A percentile compares a stretch with the other conserved stretches of the same genome.
These are phyloP conservation scores for Tolypocladium paradoxum DNA, from an alignment of 2,329 filamentous ascomycete species.

Conservation along the genomic window DNA sequence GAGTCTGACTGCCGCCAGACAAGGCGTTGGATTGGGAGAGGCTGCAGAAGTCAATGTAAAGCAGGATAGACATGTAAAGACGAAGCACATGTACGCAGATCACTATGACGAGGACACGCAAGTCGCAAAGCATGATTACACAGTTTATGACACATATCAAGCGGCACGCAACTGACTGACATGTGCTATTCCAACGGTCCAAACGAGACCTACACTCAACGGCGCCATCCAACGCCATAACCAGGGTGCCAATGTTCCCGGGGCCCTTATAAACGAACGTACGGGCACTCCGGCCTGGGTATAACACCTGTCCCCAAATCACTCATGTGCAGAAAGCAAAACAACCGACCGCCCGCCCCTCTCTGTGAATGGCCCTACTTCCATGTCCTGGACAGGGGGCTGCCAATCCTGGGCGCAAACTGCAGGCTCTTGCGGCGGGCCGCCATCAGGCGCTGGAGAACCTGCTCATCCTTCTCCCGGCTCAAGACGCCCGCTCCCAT, in stretches of 20 bases:
- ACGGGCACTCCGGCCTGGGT: not conserved
- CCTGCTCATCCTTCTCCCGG: constrained; percentile 41
- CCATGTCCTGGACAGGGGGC: constrained; percentile 55
- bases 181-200: not conserved
- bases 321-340: not conserved
- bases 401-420: constrained; percentile 65
- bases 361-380: constrained; percentile 8
- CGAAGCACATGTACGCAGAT: not conserved
- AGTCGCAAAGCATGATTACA: not conserved
- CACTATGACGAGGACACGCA: not conserved
- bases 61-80: not conserved
- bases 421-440: constrained; percentile 68
- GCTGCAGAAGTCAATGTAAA: not conserved
- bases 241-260: not conserved
- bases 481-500: constrained; percentile 34
- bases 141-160: not conserved
- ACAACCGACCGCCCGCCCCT: not conserved
- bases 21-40: no score
- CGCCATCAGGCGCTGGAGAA: constrained; percentile 55
- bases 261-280: not conserved
- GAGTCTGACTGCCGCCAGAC: not conserved
- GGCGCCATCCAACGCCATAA: not conserved
- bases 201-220: not conserved
- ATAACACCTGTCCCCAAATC: not conserved
- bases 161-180: no score